Conservation (phyloP, 768 basidiomycete genomes). For the Kwoniella sp. region DNA sequence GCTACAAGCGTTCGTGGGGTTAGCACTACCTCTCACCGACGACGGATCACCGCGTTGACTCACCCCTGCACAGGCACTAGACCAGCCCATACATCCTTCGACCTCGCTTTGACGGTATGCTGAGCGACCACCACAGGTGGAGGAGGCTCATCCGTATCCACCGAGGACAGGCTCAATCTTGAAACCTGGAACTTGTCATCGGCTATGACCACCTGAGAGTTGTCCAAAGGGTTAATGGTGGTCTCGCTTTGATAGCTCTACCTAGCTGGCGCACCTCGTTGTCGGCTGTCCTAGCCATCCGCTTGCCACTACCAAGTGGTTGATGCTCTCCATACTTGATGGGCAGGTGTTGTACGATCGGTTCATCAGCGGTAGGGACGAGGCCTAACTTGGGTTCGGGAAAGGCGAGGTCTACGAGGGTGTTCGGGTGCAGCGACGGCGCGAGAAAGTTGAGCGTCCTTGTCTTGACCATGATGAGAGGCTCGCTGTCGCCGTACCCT, state of each 20-base stretch:
- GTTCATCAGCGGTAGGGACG: slow-evolving; percentile 18
- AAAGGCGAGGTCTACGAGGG: slow-evolving; percentile 38
- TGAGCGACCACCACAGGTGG: slow-evolving; percentile 33
- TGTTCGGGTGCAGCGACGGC: slow-evolving; percentile 44
- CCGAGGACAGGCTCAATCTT: slow-evolving; percentile 12
- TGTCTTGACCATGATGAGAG: slow-evolving; percentile 3
- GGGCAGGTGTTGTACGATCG: slow-evolving; percentile 41
- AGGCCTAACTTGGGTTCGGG: slow-evolving; percentile 17
- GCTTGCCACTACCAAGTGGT: slow-evolving; percentile 34
- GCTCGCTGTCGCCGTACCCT: too few relatives aligned
- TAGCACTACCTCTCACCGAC: neutral
- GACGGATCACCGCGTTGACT: too few relatives aligned
- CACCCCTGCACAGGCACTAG: slow-evolving; percentile 28
- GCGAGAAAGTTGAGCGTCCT: slow-evolving; percentile 35
- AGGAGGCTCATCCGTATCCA: slow-evolving; percentile 16
- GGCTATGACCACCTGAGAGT: slow-evolving; percentile 27
- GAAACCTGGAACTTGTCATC: slow-evolving; percentile 35
- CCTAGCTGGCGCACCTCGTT: slow-evolving; percentile 10
- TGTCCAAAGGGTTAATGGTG: neutral
- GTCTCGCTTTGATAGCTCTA: neutral
- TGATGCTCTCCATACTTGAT: slow-evolving; percentile 34
- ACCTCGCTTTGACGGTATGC: slow-evolving; percentile 18
- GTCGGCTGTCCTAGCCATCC: slow-evolving; percentile 14
- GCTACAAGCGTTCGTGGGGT: slow-evolving; percentile 2
- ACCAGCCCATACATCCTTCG: slow-evolving; percentile 40